Conservation (phyloP, 2,329 filamentous ascomycete species). For the Hymenoscyphus occultus region DNA sequence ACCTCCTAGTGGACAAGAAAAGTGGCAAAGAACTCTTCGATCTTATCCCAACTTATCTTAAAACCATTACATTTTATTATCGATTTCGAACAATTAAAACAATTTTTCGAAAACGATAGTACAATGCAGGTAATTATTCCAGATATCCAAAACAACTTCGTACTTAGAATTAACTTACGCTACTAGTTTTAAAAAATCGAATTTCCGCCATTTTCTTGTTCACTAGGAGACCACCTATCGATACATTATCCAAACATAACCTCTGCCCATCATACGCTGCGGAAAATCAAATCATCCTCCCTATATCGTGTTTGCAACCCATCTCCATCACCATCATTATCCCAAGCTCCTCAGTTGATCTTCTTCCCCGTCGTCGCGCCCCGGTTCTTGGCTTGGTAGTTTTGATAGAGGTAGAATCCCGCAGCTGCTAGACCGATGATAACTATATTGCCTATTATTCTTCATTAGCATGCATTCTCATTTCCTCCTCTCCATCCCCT, state of each 20-base stretch:
- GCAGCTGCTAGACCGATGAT: constrained; percentile 27
- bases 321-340: neutral
- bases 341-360: neutral
- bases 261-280: neutral
- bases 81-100: no score
- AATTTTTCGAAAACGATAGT: no score
- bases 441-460: constrained; percentile 30
- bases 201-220: no score
- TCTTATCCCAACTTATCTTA: no score
- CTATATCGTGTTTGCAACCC: neutral
- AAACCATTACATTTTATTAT: no score
- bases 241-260: neutral
- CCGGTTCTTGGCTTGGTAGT: constrained; percentile 29
- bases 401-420: constrained; percentile 26
- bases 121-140: no score
- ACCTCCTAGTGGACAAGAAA: no score
- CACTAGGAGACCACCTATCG: neutral
- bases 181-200: no score
- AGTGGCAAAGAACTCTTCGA: no score
- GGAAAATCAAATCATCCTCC: neutral
- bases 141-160: no score
- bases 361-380: neutral
- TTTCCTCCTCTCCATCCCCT: neutral
- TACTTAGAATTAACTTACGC: no score
- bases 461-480: neutral